Base-by-base conservation (phyloP, 345 rosid genomes). In the Salix koriyanagi region DNA sequence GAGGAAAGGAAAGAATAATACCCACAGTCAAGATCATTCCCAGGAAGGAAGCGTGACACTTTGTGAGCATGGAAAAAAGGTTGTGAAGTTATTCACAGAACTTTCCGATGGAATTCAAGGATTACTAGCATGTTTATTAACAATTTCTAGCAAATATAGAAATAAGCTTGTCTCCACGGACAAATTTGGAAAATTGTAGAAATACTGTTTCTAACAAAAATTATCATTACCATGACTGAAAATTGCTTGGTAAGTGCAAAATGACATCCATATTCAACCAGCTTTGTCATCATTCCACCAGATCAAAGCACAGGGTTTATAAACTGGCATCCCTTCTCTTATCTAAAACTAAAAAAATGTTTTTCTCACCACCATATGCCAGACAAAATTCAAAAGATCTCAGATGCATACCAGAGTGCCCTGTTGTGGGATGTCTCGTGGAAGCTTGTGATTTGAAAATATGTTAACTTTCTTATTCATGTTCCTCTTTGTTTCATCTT, bases 401-500 rank as follows among this genome's bases (percentile, higher is more conserved):
- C 23, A 52, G 23, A 52, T 52, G 60, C 23, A 52, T 52, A 52
- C 8, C n/a, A 3, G 2, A 19, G 60, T 52, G 21, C 23, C 60
- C 60, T 19, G 11, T 2, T 7, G 60, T 21, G 12, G 60, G 25
- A 54, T 54, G 60, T 54, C 60, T 54, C 2, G 11, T 1, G 60
- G n/a, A 54, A 54, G 1, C 58, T 52, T 10, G 58, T 52, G 58
- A 6, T 19, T 52, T 52, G n/a, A 52, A 52, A 52, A 52, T 19
- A 52, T 52, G 8, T 7, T 19, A 18, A 19, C 72, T 72, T 79
- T 69, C 75, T 78, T 64, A 36, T 39, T 42, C 41, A 46, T 76
- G 9, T 8, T 68, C 46, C 34, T 65, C 60, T 39, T 36, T 19
- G 16, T 62, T 14, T 65, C 81, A 54, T 32, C 39, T 61, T 41